Evolutionary conservation across 768 basidiomycete species (phyloP).

Genomic region (Lanmaoa pseudosensibilis): DNA sequence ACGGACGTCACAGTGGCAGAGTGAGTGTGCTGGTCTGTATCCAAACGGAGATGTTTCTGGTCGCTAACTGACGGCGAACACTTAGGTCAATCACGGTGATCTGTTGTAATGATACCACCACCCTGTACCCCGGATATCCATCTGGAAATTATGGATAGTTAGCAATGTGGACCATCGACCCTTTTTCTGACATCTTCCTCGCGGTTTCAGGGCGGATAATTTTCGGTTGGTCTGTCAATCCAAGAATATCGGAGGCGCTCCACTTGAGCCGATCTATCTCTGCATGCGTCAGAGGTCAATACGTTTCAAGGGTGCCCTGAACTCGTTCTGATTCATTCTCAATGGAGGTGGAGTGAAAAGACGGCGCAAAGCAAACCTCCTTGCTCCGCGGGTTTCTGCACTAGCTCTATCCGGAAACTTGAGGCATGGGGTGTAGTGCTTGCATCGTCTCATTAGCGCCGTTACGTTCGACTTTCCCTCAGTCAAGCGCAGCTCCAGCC

Average conservation of each 20-base stretch:
- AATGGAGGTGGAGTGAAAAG: not conserved
- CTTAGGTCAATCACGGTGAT: constrained; percentile 10
- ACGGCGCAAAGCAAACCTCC: not conserved
- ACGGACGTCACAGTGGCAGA: not conserved
- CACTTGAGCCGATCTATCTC: constrained; percentile 1
- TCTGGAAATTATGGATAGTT: constrained; percentile 2
- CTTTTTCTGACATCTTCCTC: constrained; percentile 1
- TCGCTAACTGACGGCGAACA: constrained; percentile 7
- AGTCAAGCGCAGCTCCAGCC: not conserved
- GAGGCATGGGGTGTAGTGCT: not conserved
- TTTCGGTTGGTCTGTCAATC: not conserved
- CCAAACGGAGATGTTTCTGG: not conserved
- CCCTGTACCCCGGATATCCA: constrained; percentile 18
- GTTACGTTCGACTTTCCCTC: constrained; percentile 3
- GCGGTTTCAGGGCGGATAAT: constrained; percentile 3
- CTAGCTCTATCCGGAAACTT: not conserved
- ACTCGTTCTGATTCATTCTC: not conserved
- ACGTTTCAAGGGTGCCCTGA: not conserved
- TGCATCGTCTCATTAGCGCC: not conserved
- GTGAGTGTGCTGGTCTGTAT: constrained; percentile 4
- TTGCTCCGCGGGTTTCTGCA: not conserved
- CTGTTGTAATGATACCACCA: constrained; percentile 4
- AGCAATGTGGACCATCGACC: not conserved
- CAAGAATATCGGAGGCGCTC: constrained; percentile 1
- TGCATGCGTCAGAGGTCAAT: constrained; percentile 2